A percentile compares a stretch with the other conserved stretches of the same genome.
Conservation (phyloP, 2,329 filamentous ascomycete species). For the Colletotrichum tropicale region DNA sequence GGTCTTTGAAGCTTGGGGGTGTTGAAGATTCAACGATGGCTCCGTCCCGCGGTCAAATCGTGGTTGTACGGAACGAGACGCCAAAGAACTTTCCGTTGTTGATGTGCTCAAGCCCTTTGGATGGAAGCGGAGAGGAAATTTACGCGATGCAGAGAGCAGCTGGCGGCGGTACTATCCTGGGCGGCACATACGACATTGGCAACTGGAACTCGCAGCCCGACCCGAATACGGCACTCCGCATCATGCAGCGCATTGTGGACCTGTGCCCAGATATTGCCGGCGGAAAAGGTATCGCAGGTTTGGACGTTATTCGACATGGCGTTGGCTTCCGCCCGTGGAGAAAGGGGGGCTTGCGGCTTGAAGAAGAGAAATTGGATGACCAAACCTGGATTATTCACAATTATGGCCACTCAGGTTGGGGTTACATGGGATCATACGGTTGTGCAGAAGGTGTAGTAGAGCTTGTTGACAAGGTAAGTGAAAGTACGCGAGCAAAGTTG, state of each 20-base stretch:
- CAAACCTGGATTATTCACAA: constrained; percentile 74
- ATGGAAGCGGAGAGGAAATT: constrained; percentile 71
- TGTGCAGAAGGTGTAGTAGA: constrained; percentile 70
- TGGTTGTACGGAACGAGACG: constrained; percentile 80
- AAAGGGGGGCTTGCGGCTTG: constrained; percentile 76
- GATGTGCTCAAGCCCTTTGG: constrained; percentile 68
- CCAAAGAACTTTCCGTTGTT: constrained; percentile 67
- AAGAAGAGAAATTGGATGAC: constrained; percentile 59
- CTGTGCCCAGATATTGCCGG: constrained; percentile 67
- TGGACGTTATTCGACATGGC: constrained; percentile 81
- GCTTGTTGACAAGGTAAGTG: constrained; percentile 55
- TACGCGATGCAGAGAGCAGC: constrained; percentile 86
- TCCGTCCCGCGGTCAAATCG: constrained; percentile 75
- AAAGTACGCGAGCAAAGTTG: not conserved
- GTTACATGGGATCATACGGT: constrained; percentile 74
- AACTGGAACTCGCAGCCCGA: constrained; percentile 83
- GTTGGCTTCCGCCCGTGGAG: constrained; percentile 82
- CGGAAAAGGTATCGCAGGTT: constrained; percentile 72
- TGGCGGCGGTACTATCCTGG: constrained; percentile 80
- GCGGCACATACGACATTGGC: constrained; percentile 81
- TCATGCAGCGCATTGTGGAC: constrained; percentile 78
- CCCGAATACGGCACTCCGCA: constrained; percentile 75
- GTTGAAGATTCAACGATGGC: constrained; percentile 68
- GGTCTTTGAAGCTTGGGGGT: constrained; percentile 68
- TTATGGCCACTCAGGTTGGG: constrained; percentile 81